Percentiles rank a stretch among this genome's conserved stretches.
Evolutionary conservation across 257 asterid species (phyloP).

Genomic region (Thymus quinquecostatus): DNA sequence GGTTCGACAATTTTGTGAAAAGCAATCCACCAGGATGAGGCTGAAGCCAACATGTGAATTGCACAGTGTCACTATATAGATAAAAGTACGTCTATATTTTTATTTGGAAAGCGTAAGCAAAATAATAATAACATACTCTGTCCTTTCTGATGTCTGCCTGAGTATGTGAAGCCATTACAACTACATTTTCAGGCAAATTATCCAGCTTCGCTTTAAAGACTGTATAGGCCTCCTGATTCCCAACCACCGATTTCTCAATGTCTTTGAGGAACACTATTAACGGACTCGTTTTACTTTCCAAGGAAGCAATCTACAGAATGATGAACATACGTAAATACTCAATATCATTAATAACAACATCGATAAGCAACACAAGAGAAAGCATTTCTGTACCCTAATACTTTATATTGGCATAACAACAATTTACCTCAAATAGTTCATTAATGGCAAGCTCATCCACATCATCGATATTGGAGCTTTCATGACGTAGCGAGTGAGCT

Average conservation of each 20-base stretch:
- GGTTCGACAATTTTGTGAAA: slow-evolving; percentile 81
- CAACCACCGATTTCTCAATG: slow-evolving; percentile 71
- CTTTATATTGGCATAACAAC: slow-evolving; percentile 14
- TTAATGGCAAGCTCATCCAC: slow-evolving; percentile 63
- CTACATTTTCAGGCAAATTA: slow-evolving; percentile 65
- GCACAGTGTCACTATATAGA: slow-evolving; percentile 20
- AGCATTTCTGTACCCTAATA: background rate
- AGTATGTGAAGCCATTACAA: slow-evolving; percentile 79
- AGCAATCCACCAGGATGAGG: slow-evolving; percentile 79
- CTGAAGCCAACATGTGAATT: slow-evolving; percentile 42
- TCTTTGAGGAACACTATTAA: slow-evolving; percentile 78
- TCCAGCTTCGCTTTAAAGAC: slow-evolving; percentile 71
- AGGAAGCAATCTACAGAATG: slow-evolving; percentile 62
- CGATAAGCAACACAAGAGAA: slow-evolving; percentile 9
- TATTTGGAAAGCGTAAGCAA: background rate
- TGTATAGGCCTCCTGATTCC: slow-evolving; percentile 66
- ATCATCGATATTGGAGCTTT: slow-evolving; percentile 60
- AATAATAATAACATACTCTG: slow-evolving; percentile 54
- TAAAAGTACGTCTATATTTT: background rate
- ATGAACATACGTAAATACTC: background rate
- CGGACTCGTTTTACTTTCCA: slow-evolving; percentile 65
- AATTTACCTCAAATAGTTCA: slow-evolving; percentile 78
- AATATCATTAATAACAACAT: slow-evolving; percentile 13
- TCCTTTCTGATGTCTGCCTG: slow-evolving; percentile 82
- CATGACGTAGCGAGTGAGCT: slow-evolving; percentile 80